Percentiles rank a stretch among this genome's conserved stretches.
Conservation (phyloP, 495 filamentous ascomycete species). For the Aspergillus bertholletiae region DNA sequence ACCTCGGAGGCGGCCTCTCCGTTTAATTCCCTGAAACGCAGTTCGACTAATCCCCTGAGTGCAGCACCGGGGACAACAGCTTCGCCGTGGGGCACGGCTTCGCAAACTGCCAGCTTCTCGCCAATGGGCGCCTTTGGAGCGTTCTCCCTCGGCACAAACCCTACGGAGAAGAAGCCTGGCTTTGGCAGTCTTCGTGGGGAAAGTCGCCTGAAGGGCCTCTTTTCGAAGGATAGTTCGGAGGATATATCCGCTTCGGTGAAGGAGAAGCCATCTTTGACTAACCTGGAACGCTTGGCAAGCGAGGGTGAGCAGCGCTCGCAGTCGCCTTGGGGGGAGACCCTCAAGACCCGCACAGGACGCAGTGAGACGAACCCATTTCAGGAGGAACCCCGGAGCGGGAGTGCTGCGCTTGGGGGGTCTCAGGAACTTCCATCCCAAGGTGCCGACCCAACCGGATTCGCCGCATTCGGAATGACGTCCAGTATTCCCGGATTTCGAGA, state of each 20-base stretch:
- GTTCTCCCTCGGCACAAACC: conserved; percentile 59
- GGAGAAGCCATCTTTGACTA: conserved; percentile 52
- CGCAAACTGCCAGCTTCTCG: conserved; percentile 56
- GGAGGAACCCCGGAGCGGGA: conserved; percentile 63
- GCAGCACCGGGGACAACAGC: conserved; percentile 46
- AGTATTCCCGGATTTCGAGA: conserved; percentile 67
- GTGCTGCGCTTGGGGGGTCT: conserved; percentile 74
- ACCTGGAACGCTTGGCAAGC: conserved; percentile 48
- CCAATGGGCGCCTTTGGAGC: conserved; percentile 86
- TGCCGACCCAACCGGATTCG: conserved; percentile 54
- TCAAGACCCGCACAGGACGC: conserved; percentile 49
- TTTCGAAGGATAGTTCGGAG: conserved; percentile 74
- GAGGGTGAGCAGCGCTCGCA: conserved; percentile 41
- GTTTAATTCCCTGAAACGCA: conserved; percentile 65
- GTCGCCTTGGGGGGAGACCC: conserved; percentile 52
- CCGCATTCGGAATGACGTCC: conserved; percentile 75
- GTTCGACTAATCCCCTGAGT: conserved; percentile 60
- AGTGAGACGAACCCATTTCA: conserved; percentile 83
- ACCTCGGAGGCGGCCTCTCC: conserved; percentile 45
- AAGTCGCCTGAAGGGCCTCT: conserved; percentile 79
- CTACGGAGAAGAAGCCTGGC: conserved; percentile 64
- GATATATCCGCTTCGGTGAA: conserved; percentile 49
- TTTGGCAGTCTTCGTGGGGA: conserved; percentile 68
- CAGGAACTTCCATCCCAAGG: conserved; percentile 60
- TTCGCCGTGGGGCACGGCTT: conserved; percentile 66